These are phyloP conservation scores for Penicillium paradoxum DNA, from an alignment of 495 filamentous ascomycete genomes.

Conservation along the genomic window DNA sequence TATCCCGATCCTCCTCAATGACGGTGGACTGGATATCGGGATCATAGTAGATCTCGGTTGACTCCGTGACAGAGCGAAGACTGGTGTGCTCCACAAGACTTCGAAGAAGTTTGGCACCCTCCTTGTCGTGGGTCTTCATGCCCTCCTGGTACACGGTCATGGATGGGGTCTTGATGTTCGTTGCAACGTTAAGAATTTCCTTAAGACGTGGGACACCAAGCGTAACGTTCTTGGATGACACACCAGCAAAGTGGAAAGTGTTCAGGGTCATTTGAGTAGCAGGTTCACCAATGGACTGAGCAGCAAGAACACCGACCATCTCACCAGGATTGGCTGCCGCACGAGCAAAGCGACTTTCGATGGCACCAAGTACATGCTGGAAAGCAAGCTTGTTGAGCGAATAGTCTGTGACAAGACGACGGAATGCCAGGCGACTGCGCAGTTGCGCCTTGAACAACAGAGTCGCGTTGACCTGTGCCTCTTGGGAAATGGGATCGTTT, in stretches of 20 bases:
- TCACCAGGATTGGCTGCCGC: constrained; percentile 84
- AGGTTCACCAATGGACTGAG: constrained; percentile 97
- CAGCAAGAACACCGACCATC: constrained; percentile 97
- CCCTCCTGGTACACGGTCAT: constrained; percentile 87
- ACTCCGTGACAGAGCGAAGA: constrained; percentile 80
- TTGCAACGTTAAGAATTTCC: constrained; percentile 97
- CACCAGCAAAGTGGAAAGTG: constrained; percentile 99
- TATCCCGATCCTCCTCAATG: constrained; percentile 83
- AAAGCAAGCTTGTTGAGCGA: constrained; percentile 88
- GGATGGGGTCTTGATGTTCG: constrained; percentile 96
- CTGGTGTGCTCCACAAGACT: constrained; percentile 93
- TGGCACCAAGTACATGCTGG: constrained; percentile 84
- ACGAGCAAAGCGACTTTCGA: constrained; percentile 78
- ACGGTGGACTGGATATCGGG: constrained; percentile 80
- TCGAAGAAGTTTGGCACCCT: constrained; percentile 78
- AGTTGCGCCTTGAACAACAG: constrained; percentile 86
- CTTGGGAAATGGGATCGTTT: constrained; percentile 69
- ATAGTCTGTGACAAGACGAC: constrained; percentile 77
- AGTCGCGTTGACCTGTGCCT: constrained; percentile 85
- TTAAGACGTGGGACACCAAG: constrained; percentile 98
- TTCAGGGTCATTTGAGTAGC: constrained; percentile 99
- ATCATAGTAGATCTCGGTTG: constrained; percentile 96
- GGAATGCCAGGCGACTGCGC: constrained; percentile 86
- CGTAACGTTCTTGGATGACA: constrained; percentile 98
- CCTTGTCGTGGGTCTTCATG: constrained; percentile 54